Percentiles rank a stretch among this genome's conserved stretches.
Evolutionary conservation across 73 alveolate genomes (phyloP).

Genomic region (Paraurostyla sp.): DNA sequence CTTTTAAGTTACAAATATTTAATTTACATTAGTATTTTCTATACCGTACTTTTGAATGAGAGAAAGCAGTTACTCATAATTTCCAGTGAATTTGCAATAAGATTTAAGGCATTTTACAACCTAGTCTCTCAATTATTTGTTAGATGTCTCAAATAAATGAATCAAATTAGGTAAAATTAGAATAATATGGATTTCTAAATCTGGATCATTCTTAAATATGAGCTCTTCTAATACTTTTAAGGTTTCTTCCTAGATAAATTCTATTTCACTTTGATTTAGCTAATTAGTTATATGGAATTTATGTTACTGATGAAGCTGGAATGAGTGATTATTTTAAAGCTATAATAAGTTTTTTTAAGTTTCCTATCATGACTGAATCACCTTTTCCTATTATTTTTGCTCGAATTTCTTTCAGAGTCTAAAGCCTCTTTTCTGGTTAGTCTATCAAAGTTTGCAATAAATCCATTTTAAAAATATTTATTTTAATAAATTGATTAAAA

Average conservation of each 20-base stretch:
- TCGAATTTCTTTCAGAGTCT: constrained; percentile 48
- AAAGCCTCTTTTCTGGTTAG: constrained; percentile 21
- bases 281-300: not conserved
- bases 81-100: constrained; percentile 28
- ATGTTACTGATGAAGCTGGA: not conserved
- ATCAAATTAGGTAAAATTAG: constrained; percentile 23
- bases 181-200: constrained; percentile 25
- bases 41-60: constrained; percentile 10
- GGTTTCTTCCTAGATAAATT: constrained; percentile 29
- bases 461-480: not conserved
- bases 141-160: constrained; percentile 10
- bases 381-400: not conserved
- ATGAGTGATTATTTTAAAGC: constrained; percentile 11
- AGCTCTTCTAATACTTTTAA: constrained; percentile 32
- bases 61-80: not conserved
- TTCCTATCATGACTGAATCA: constrained; percentile 37
- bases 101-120: not conserved
- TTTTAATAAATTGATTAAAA: not conserved
- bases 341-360: constrained; percentile 23
- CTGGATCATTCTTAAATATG: constrained; percentile 54
- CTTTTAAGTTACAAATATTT: too few relatives aligned
- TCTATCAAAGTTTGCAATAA: not conserved
- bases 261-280: constrained; percentile 35
- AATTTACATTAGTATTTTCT: constrained; percentile 42
- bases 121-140: not conserved